A percentile compares a stretch with the other conserved stretches of the same genome.
phyloP scores from a whole-genome alignment of 306 rosid species.

The Pterocarpus macrocarpus region DNA sequence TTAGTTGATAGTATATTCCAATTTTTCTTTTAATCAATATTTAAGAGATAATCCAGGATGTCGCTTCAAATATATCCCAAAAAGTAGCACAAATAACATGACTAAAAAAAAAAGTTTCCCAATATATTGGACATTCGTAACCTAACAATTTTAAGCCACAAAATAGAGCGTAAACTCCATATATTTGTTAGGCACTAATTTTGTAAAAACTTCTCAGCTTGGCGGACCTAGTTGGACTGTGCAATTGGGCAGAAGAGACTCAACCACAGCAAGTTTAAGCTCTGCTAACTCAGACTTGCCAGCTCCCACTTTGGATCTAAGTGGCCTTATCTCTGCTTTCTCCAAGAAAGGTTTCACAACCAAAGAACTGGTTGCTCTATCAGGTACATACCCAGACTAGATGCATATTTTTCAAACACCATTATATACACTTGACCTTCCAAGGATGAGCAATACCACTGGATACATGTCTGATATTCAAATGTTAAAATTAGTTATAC shows the following conservation, averaged over 20 bases:
- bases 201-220: constrained; percentile 50
- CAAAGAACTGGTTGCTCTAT: constrained; percentile 71
- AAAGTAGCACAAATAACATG: no score
- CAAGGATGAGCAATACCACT: no score
- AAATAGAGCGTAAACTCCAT: no score
- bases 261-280: constrained; percentile 70
- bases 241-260: constrained; percentile 75
- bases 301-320: constrained; percentile 50
- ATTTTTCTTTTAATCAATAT: no score
- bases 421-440: no score
- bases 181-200: background rate
- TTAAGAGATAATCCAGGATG: no score
- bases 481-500: background rate
- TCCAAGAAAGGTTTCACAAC: constrained; percentile 64
- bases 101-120: no score
- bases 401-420: background rate
- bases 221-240: constrained; percentile 68
- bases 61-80: no score
- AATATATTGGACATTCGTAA: no score
- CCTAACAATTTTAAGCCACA: no score
- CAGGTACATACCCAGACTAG: constrained; percentile 48
- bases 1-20: no score
- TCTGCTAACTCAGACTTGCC: constrained; percentile 65
- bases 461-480: background rate
- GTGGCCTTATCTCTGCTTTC: constrained; percentile 57